A percentile compares a stretch with the other conserved stretches of the same genome.
Conservation (phyloP, 768 basidiomycete species). For the Lentinula sp. region DNA sequence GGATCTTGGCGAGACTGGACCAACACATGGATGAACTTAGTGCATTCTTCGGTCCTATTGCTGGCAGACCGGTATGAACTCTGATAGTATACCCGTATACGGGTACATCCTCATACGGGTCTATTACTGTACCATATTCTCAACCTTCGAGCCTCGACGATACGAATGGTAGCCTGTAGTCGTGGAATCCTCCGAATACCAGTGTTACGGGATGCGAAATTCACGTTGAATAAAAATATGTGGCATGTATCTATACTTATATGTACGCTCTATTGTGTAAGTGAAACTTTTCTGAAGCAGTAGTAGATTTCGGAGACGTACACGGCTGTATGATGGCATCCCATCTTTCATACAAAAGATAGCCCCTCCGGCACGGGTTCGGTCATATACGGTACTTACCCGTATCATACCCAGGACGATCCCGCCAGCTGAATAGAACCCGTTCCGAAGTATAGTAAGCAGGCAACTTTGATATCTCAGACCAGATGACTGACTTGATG, state of each 20-base stretch:
- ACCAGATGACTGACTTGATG: too few relatives aligned
- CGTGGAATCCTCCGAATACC: background rate
- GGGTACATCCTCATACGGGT: background rate
- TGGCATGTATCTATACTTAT: background rate
- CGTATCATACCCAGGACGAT: background rate
- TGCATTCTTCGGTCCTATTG: background rate
- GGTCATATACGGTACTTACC: background rate
- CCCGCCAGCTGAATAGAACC: too few relatives aligned
- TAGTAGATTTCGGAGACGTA: background rate
- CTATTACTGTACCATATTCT: background rate
- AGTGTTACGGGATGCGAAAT: background rate
- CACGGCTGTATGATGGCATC: background rate
- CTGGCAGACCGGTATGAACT: background rate
- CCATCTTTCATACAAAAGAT: background rate
- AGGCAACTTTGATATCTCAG: too few relatives aligned
- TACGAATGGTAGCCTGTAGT: background rate
- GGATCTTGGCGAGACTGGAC: background rate
- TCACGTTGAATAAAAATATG: background rate
- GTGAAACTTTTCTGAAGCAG: too few relatives aligned
- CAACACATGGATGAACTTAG: background rate
- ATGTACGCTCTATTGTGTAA: background rate
- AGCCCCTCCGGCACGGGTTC: background rate
- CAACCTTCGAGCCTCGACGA: background rate
- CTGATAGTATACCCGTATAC: background rate
- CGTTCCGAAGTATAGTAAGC: too few relatives aligned